Evolutionary conservation across 345 rosid species (phyloP).

Genomic region (Pseudoturritis turrita): DNA sequence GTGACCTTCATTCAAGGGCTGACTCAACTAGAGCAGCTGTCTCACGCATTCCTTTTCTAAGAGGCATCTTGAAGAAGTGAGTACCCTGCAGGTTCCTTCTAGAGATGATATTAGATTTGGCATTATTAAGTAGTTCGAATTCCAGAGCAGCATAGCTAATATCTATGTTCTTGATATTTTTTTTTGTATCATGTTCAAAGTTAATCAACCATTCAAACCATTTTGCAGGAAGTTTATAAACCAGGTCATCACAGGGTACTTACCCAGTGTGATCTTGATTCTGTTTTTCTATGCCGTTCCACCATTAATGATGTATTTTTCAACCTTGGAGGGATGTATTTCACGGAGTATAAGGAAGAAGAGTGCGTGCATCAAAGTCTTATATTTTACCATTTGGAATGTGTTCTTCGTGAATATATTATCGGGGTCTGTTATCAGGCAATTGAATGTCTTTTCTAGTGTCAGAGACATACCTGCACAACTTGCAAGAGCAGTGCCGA

Average conservation of each 20-base stretch:
- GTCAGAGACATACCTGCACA: constrained; percentile 57
- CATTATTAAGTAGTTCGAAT: neutral
- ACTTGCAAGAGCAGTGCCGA: constrained; percentile 80
- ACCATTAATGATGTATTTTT: constrained; percentile 83
- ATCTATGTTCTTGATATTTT: neutral
- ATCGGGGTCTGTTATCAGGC: constrained; percentile 72
- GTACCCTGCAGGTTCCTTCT: constrained; percentile 23
- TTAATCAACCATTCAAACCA: neutral
- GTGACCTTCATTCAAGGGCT: constrained; percentile 86
- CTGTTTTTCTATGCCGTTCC: constrained; percentile 73
- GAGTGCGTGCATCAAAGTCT: constrained; percentile 77
- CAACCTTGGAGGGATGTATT: constrained; percentile 67
- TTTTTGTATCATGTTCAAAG: neutral
- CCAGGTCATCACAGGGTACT: constrained; percentile 80
- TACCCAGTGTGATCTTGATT: constrained; percentile 84
- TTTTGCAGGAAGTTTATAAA: constrained; percentile 50
- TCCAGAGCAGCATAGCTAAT: neutral
- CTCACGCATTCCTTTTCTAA: constrained; percentile 58
- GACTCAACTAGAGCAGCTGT: constrained; percentile 63
- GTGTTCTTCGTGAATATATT: constrained; percentile 87
- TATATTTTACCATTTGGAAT: constrained; percentile 91
- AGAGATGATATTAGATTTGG: constrained; percentile 8
- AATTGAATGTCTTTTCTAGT: constrained; percentile 50
- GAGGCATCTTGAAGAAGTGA: constrained; percentile 57
- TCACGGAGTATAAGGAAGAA: constrained; percentile 77